Evolutionary conservation across 2,329 filamentous ascomycete genomes (phyloP), one percentile per base, ranked within the genome.

Genomic region (Phialocephala sp.): DNA sequence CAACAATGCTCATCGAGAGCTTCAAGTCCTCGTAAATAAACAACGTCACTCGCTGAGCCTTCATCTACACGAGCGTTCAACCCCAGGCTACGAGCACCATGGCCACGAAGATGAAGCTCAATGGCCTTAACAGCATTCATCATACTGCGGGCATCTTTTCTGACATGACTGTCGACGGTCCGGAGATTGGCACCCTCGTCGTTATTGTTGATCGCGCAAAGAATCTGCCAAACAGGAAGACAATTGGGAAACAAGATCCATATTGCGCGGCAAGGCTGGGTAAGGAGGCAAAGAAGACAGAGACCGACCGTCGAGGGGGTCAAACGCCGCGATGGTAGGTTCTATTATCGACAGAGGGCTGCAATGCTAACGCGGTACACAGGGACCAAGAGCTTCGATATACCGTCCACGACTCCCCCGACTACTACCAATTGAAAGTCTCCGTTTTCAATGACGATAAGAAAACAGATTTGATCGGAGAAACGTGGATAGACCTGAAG

Each of bases 351-450:
- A 12, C 27, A 5, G 27, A 20, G 9, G 52, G n/a, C 35, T 52
- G 22, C 12, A 43, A 37, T 55, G 36, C 71, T 72, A 72, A 75
- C 67, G 47, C 57, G 45, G 22, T 61, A 63, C 69, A 32, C 75
- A 99, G 95, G 95, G 95, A 99, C 78, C 93, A 98, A 79, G 95
- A 99, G 79, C 86, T 99, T 54, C 92, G 95, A 68, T 99, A 98
- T 76, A 92, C 88, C 54, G 95, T 99, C 18, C 94, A 97, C 84
- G 94, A 98, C 75, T 97, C 93, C 18, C 90, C 93, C 20, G 95
- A 99, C 79, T 99, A 99, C 82, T 93, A 93, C 79, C 92, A 94
- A 77, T 85, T 99, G 64, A 99, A 99, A 77, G 85, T 98, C 18
- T 97, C 94, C 2, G 87, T 98, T 6, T 99, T 99, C 81, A 97